These are phyloP conservation scores for Pistacia integerrima DNA, from an alignment of 345 rosid genomes.

Conservation along the genomic window DNA sequence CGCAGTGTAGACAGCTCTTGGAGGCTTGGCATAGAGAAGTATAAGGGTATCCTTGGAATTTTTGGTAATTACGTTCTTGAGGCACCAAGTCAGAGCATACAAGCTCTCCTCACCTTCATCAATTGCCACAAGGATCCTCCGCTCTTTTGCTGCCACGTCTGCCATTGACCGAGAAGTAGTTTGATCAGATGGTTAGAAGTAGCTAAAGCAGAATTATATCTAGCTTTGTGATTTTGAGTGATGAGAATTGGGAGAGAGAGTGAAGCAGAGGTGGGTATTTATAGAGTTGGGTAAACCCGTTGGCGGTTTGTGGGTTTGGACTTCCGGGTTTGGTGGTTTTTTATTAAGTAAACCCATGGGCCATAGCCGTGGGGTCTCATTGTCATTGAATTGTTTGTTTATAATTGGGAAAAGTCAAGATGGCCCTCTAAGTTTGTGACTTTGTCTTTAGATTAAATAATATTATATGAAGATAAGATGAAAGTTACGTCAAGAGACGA, in stretches of 20 bases:
- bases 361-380: background rate
- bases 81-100: conserved; percentile 64
- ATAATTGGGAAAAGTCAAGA: background rate
- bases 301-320: conserved; percentile 27
- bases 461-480: background rate
- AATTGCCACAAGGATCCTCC: conserved; percentile 57
- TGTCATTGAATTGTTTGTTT: background rate
- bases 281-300: conserved; percentile 13
- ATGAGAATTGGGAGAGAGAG: background rate
- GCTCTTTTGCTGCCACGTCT: conserved; percentile 25
- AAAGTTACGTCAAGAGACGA: background rate
- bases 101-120: conserved; percentile 69
- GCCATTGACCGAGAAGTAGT: conserved; percentile 7
- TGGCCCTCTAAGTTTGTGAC: background rate
- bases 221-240: background rate
- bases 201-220: background rate
- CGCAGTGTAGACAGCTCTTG: conserved; percentile 34
- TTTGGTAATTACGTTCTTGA: conserved; percentile 39
- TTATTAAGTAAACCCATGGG: conserved; percentile 18
- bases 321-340: conserved; percentile 5
- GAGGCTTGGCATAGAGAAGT: conserved; percentile 54
- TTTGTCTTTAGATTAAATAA: too few relatives aligned
- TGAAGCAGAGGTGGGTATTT: background rate
- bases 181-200: background rate
- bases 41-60: conserved; percentile 43